A percentile compares a stretch with the other conserved stretches of the same genome.
These are phyloP conservation scores for Cyclostephanos invisitatus DNA, from an alignment of 108 stramenopile species.

Conservation along the genomic window DNA sequence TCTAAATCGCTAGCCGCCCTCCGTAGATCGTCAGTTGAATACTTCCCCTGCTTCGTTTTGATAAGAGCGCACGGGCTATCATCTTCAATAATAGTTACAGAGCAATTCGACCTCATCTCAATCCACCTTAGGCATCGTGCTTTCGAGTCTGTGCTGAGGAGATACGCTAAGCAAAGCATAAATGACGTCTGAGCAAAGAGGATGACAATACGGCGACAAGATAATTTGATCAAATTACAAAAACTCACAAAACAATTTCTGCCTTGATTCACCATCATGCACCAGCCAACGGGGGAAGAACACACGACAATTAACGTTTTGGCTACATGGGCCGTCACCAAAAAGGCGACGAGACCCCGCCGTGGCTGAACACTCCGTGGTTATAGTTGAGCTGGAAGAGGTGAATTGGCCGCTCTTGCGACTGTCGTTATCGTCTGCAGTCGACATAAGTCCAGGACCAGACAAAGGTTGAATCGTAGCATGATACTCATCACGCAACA, in stretches of 20 bases:
- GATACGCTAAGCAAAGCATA: constrained; percentile 2
- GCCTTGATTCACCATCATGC: not conserved
- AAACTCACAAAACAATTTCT: constrained; percentile 4
- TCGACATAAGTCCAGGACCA: not conserved
- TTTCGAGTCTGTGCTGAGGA: constrained; percentile 1
- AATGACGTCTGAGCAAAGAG: not conserved
- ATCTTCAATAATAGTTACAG: constrained; percentile 6
- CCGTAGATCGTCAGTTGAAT: constrained; percentile 2
- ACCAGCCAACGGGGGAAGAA: constrained; percentile 12
- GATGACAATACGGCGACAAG: not conserved
- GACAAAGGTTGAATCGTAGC: not conserved
- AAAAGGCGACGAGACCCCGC: constrained; percentile 8
- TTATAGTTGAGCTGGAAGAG: constrained; percentile 20
- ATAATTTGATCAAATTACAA: not conserved
- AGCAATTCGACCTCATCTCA: constrained; percentile 14
- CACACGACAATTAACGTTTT: constrained; percentile 4
- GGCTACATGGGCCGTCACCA: not conserved
- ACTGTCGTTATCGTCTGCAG: constrained; percentile 1
- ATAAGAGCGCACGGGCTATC: not conserved
- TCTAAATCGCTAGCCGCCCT: constrained; percentile 18
- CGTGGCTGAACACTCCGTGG: constrained; percentile 1
- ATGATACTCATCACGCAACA: not conserved
- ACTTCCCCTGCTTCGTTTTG: constrained; percentile 4
- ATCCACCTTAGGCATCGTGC: not conserved
- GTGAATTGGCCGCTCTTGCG: not conserved